Base-by-base conservation (phyloP, 495 filamentous ascomycete species). In the Letharia lupina region DNA sequence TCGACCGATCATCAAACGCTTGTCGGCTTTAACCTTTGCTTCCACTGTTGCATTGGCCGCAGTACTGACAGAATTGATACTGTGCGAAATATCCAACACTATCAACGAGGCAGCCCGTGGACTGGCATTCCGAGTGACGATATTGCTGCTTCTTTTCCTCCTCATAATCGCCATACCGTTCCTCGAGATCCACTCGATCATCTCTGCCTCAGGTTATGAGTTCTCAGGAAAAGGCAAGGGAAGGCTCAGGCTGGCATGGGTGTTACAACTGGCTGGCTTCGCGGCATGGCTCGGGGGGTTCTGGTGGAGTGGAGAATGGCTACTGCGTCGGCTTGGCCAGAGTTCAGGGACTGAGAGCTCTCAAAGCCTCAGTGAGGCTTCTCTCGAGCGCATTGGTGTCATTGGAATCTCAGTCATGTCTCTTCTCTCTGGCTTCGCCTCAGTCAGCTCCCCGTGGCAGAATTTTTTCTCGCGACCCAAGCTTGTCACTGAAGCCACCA, bases 321-420 rank as follows among this genome's bases (percentile, higher is more conserved):
- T 91, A 39, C 81, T 87, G n/a, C 81, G 80, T 48, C 79, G 75
- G 56, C 44, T 64, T 28, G 56, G 56, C 47, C 57, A 65, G 70
- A 73, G 50, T 66, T 64, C 68, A 61, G 70, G 62, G 16, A 28
- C 61, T 6, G 66, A 74, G 54, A 62, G 70, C 65, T 77, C 73
- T 6, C 77, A 84, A 67, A 79, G 78, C 47, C 72, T 92, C 65
- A 84, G 81, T 61, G 84, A 91, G 71, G 89, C 86, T 35, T 91
- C 88, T 76, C 77, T 93, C 54, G 89, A 91, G 73, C 78, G 90
- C 45, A 85, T 94, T 23, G 90, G 89, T 20, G 84, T 93, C 42
- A 88, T 92, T 70, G 90, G 90, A 16, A 89, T 93, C 41, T 87
- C 85, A 61, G 77, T 91, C 42, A 93, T 94, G 90, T 89, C 90